Conservation (phyloP, 1,284 basidiomycete genomes). For the Anthracocystis walkeri region DNA sequence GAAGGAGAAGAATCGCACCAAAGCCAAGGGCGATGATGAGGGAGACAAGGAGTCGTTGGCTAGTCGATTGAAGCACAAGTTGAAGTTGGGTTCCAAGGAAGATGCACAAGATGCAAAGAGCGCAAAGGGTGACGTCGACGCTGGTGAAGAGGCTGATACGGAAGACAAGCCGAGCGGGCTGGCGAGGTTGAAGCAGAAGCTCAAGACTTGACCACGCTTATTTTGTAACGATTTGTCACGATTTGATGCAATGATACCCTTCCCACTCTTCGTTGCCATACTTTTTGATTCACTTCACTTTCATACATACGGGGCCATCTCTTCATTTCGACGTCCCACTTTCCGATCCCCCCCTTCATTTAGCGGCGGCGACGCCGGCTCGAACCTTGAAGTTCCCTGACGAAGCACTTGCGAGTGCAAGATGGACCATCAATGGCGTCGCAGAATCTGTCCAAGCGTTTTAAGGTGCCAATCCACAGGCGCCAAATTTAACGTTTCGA, state of each 20-base stretch:
- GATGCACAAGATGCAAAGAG: not conserved
- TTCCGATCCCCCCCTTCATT: too few relatives aligned
- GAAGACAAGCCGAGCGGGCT: constrained; percentile 25
- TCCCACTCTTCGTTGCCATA: too few relatives aligned
- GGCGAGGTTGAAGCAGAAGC: constrained; percentile 24
- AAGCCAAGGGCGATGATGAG: constrained; percentile 6
- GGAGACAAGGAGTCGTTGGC: constrained; percentile 19
- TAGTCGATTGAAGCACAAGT: constrained; percentile 18
- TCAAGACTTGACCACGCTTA: constrained; percentile 7
- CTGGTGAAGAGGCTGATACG: constrained; percentile 18
- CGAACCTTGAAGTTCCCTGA: too few relatives aligned
- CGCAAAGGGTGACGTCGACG: not conserved
- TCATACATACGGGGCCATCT: too few relatives aligned
- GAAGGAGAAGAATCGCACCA: constrained; percentile 20
- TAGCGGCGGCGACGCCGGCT: too few relatives aligned
- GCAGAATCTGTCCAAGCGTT: not conserved
- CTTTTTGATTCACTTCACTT: too few relatives aligned
- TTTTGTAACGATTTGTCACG: not conserved
- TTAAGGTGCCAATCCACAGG: not conserved
- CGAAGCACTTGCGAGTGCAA: not conserved
- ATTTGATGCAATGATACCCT: not conserved
- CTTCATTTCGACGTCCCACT: too few relatives aligned
- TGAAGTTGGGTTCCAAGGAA: constrained; percentile 14
- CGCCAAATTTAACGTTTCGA: constrained; percentile 4
- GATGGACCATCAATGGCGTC: not conserved